Evolutionary conservation across 208 protist species (phyloP), one percentile per base, ranked within the genome.

Genomic region (Leishmania amazonensis): DNA sequence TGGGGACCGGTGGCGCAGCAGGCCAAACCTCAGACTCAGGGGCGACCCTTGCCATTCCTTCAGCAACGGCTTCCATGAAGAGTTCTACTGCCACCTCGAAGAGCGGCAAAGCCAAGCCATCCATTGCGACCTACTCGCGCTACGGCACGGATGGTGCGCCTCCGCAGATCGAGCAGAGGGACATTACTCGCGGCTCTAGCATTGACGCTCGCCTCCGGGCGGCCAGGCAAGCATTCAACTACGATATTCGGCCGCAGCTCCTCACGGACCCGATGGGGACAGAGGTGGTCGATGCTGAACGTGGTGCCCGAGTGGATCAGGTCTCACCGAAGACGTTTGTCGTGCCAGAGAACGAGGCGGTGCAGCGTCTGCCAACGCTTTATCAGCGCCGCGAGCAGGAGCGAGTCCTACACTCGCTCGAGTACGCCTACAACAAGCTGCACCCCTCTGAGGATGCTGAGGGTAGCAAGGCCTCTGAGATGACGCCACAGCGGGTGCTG

Each of bases 201-300:
- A 70, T 85, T 3, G 82, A 85, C 15, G 77, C 72, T 15, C 77
- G 68, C n/a, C 73, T 81, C 31, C 77, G 82, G 17, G 58, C 62
- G 17, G 62, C 82, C 21, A 51, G 82, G 31, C 71, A 85, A 70
- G 54, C 82, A n/a, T 85, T 85, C 40, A 81, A 95, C 79, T 98
- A 98, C 80, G 96, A 98, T 85, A 89, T 98, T 3, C 90, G 93
- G 2, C 96, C 96, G 8, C 83, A 91, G 53, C 87, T 98, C 80
- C 89, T 98, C n/a, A 79, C 80, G 3, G 76, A 87, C 24, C 31
- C 77, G 70, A 87, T 87, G 47, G 90, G 93, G 28, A 83, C 95
- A 53, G 83, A 89, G 72, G 90, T 95, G 79, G 81, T 98, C 62
- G 92, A 98, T 40, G 53, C n/a, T 45, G 77, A 72, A 19, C 91